phyloP scores from a whole-genome alignment of 2,329 filamentous ascomycete genomes.

The Fusarium sp. region DNA sequence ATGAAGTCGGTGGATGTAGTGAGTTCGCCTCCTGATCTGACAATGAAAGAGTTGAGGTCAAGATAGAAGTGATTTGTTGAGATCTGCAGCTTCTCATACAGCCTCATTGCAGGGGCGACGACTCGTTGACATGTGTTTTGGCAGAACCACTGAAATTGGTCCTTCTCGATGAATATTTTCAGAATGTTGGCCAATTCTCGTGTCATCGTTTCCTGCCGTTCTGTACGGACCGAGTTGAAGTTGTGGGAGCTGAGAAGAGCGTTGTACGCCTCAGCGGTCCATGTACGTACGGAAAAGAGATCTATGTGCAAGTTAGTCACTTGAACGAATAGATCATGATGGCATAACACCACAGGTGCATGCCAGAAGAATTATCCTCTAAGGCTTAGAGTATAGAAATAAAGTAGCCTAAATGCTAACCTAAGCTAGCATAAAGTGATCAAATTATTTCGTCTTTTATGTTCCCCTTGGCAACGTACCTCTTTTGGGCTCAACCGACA shows the following conservation, averaged over 20 bases:
- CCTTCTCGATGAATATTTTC: constrained; percentile 45
- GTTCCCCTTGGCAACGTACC: constrained; percentile 37
- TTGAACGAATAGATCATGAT: no score
- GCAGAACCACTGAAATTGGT: constrained; percentile 39
- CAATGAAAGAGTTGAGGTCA: constrained; percentile 48
- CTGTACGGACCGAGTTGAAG: constrained; percentile 44
- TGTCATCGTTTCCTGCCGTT: constrained; percentile 44
- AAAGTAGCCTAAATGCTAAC: no score
- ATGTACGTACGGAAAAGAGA: constrained; percentile 51
- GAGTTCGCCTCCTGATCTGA: constrained; percentile 41
- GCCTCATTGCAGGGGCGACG: constrained; percentile 50
- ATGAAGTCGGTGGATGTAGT: constrained; percentile 48
- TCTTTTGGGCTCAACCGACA: constrained; percentile 52
- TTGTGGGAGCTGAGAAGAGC: constrained; percentile 49
- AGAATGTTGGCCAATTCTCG: constrained; percentile 45
- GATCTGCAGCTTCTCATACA: constrained; percentile 54
- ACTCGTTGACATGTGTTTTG: constrained; percentile 44
- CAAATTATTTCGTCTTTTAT: no score
- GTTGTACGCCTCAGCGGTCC: constrained; percentile 53
- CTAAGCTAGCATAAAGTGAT: no score
- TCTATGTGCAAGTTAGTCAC: constrained; percentile 39
- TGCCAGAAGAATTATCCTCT: no score
- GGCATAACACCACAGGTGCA: no score
- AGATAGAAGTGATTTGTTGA: constrained; percentile 54
- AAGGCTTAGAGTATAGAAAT: no score